Conservation (phyloP, 73 alveolate species). For the Stentor roeselii region DNA sequence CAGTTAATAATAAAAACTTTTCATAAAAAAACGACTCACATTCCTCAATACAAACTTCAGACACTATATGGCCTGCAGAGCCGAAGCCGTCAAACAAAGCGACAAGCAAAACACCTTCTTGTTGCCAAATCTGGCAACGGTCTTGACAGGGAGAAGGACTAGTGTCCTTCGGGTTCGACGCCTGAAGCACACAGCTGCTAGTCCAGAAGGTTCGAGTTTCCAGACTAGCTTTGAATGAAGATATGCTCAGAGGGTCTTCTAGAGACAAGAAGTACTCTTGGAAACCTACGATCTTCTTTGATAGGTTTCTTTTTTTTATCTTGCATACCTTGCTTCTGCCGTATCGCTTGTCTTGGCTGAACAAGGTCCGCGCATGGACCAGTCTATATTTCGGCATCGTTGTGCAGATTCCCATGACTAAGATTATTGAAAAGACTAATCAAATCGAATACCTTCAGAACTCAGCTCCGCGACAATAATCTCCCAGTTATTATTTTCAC, state of each 20-base stretch:
- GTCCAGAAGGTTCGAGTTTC: background rate
- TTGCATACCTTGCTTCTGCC: background rate
- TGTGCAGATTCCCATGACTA: background rate
- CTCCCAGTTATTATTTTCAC: background rate
- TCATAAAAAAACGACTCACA: background rate
- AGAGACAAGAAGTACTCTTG: background rate
- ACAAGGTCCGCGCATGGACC: background rate
- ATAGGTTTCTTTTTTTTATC: background rate
- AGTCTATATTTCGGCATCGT: background rate
- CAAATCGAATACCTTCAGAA: slow-evolving; percentile 6
- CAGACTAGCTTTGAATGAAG: background rate
- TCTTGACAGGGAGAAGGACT: background rate
- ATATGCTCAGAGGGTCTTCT: background rate
- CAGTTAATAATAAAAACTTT: background rate
- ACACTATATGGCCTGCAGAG: background rate
- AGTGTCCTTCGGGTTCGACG: background rate
- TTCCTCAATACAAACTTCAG: background rate
- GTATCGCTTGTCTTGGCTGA: background rate
- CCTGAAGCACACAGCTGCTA: background rate
- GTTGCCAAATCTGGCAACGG: background rate
- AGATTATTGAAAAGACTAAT: background rate
- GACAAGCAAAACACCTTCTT: background rate
- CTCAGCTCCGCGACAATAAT: background rate
- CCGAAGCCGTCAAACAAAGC: background rate
- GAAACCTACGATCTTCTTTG: background rate